phyloP scores from a whole-genome alignment of 2,329 filamentous ascomycete species.

The Botrytis porri region DNA sequence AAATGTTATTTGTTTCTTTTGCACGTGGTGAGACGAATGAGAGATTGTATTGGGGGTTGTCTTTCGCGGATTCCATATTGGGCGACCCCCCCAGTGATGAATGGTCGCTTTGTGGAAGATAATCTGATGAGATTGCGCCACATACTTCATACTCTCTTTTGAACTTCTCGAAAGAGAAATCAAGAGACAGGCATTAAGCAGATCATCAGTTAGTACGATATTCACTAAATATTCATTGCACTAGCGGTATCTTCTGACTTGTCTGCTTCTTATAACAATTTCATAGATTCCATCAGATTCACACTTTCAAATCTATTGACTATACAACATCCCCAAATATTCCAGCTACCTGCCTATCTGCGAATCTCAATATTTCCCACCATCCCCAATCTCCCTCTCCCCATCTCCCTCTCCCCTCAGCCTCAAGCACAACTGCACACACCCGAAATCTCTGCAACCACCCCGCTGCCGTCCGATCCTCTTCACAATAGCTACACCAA shows the following conservation, averaged over 20 bases:
- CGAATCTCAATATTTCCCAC: neutral
- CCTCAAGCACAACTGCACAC: constrained; percentile 12
- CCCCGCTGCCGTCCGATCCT: constrained; percentile 16
- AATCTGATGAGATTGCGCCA: constrained; percentile 11
- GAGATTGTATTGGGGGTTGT: neutral
- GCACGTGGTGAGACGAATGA: constrained; percentile 10
- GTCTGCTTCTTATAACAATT: neutral
- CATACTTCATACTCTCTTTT: neutral
- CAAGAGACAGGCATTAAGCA: neutral
- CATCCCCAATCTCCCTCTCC: neutral
- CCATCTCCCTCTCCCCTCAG: neutral
- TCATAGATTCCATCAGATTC: neutral
- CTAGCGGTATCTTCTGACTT: neutral
- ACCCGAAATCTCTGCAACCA: constrained; percentile 7
- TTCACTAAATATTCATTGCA: neutral
- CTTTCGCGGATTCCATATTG: neutral
- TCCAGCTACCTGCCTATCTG: neutral
- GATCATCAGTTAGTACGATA: neutral
- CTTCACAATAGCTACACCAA: constrained; percentile 2
- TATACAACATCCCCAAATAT: neutral
- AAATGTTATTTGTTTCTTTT: neutral
- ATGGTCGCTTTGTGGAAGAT: neutral
- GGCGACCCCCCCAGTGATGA: neutral
- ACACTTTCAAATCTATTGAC: neutral
- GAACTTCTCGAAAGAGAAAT: neutral